These are phyloP conservation scores for Houttuynia cordata DNA, from an alignment of 164 flowering plant species.

Conservation along the genomic window DNA sequence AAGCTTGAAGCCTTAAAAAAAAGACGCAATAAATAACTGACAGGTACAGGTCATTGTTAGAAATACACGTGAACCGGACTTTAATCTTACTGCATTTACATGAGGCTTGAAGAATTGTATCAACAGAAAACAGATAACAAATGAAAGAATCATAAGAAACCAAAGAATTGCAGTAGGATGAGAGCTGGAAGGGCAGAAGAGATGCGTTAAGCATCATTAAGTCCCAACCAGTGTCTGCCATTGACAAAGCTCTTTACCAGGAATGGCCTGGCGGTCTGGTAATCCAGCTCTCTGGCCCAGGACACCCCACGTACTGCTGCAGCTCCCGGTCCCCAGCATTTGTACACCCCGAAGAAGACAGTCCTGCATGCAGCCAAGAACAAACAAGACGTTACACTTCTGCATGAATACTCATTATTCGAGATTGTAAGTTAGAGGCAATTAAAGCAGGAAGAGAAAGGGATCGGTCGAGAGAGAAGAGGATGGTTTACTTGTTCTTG, in stretches of 20 bases:
- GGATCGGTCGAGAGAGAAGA: neutral
- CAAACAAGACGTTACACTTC: too few species aligned
- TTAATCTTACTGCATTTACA: too few species aligned
- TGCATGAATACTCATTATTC: too few species aligned
- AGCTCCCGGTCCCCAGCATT: conserved; percentile 85
- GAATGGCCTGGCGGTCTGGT: conserved; percentile 55
- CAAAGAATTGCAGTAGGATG: too few species aligned
- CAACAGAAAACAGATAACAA: too few species aligned
- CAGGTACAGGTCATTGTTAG: too few species aligned
- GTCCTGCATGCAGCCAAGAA: conserved; percentile 33
- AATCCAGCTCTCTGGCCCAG: conserved; percentile 79
- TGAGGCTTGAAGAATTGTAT: too few species aligned
- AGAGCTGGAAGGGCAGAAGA: too few species aligned
- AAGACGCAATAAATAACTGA: too few species aligned
- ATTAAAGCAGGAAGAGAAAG: neutral
- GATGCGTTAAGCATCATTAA: neutral
- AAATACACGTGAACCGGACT: too few species aligned
- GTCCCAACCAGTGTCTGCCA: neutral
- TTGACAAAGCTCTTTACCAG: conserved; percentile 83
- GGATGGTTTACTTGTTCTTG: conserved; percentile 60
- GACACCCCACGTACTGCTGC: conserved; percentile 46
- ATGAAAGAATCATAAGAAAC: too few species aligned
- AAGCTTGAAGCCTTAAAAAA: too few species aligned
- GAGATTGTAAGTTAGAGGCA: neutral
- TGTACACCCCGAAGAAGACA: conserved; percentile 73